Conservation (phyloP, 2,329 filamentous ascomycete species). For the Colletotrichum spinosum region DNA sequence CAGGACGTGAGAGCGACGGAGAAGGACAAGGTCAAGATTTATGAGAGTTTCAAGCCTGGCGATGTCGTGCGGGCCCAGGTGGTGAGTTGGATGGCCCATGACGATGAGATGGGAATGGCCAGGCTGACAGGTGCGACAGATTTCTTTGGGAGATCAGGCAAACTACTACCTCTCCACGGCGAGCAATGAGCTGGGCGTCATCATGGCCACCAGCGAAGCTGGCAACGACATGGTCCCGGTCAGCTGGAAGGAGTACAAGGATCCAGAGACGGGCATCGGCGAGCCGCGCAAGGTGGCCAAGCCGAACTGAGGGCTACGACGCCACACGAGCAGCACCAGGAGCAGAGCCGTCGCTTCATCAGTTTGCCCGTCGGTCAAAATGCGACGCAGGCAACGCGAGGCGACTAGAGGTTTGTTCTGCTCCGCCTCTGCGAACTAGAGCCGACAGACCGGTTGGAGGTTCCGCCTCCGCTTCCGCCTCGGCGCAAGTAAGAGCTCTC, state of each 20-base stretch:
- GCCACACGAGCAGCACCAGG: not conserved
- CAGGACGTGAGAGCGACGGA: slow-evolving; percentile 96
- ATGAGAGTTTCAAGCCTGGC: slow-evolving; percentile 91
- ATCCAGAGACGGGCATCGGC: slow-evolving; percentile 79
- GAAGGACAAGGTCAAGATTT: slow-evolving; percentile 92
- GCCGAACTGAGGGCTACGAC: slow-evolving; percentile 73
- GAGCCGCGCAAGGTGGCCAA: slow-evolving; percentile 95
- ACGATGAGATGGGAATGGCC: slow-evolving; percentile 20
- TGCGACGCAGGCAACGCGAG: slow-evolving; percentile 24
- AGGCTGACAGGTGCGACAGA: slow-evolving; percentile 57
- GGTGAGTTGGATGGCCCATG: slow-evolving; percentile 59
- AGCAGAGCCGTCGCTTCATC: not conserved
- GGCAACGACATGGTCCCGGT: slow-evolving; percentile 93
- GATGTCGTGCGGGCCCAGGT: slow-evolving; percentile 91
- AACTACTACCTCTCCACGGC: slow-evolving; percentile 97
- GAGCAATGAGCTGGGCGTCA: slow-evolving; percentile 90
- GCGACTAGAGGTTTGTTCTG: slow-evolving; percentile 5
- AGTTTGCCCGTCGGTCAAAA: slow-evolving; percentile 21
- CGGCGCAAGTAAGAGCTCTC: slow-evolving; percentile 20
- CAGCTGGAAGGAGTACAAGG: slow-evolving; percentile 94
- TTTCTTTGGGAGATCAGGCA: slow-evolving; percentile 91
- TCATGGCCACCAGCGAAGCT: slow-evolving; percentile 89
- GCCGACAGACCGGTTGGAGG: slow-evolving; percentile 17
- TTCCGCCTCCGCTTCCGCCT: slow-evolving; percentile 4
- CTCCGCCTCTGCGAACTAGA: slow-evolving; percentile 14